Percentiles rank a stretch among this genome's conserved stretches.
These are phyloP conservation scores for Neocatenulostroma microsporum DNA, from an alignment of 2,329 filamentous ascomycete genomes.

Conservation along the genomic window DNA sequence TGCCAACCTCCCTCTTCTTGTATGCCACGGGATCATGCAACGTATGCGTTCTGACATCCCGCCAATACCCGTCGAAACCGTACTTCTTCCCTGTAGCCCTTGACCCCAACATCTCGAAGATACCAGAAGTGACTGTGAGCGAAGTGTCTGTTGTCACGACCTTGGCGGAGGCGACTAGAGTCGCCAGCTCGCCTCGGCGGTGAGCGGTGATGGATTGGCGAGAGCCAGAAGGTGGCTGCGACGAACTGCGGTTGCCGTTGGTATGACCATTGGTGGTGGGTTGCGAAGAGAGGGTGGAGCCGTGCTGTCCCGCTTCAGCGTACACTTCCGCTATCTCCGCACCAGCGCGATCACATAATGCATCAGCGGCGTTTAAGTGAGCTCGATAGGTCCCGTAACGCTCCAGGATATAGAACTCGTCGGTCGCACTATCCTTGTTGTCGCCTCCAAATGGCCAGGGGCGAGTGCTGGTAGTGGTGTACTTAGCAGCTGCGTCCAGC, in stretches of 20 bases:
- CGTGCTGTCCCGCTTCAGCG: constrained; percentile 23
- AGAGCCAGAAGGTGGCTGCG: constrained; percentile 1
- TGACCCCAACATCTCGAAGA: constrained; percentile 58
- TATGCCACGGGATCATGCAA: constrained; percentile 62
- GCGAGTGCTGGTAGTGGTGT: constrained; percentile 50
- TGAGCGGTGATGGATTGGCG: constrained; percentile 42
- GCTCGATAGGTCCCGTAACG: constrained; percentile 58
- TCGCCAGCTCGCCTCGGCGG: constrained; percentile 53
- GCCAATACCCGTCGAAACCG: constrained; percentile 58
- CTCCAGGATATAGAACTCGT: constrained; percentile 60
- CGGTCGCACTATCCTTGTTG: constrained; percentile 50
- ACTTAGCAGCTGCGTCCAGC: constrained; percentile 48
- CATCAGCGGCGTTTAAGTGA: constrained; percentile 52
- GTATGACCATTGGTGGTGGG: constrained; percentile 14
- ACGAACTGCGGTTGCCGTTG: constrained; percentile 8
- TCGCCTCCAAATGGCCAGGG: constrained; percentile 59
- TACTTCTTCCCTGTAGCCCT: constrained; percentile 51
- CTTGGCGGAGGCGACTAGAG: constrained; percentile 56
- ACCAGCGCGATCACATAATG: constrained; percentile 51
- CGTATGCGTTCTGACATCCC: constrained; percentile 58
- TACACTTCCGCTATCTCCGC: constrained; percentile 44
- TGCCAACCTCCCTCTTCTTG: constrained; percentile 56
- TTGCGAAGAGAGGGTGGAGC: constrained; percentile 14
- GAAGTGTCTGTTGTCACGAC: constrained; percentile 55
- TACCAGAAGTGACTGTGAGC: constrained; percentile 50